Percentiles rank a stretch among this genome's conserved stretches.
Evolutionary conservation across 2,329 filamentous ascomycete species (phyloP).

Genomic region (Neonectria ditissima): DNA sequence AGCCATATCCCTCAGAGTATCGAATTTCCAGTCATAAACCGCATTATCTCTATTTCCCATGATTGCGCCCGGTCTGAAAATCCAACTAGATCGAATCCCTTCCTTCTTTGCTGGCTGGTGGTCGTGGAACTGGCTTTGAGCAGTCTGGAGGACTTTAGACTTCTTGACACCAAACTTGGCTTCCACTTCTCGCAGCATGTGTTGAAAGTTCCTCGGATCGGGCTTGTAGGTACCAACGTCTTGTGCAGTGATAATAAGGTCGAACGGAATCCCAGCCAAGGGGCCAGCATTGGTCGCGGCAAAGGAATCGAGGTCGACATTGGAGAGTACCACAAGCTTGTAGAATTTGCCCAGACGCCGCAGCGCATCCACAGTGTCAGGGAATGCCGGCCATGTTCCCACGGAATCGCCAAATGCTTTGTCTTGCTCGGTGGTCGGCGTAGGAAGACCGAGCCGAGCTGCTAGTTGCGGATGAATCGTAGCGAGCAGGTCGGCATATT

Average conservation of each 20-base stretch:
- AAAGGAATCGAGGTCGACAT: constrained; percentile 68
- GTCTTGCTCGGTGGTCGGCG: constrained; percentile 53
- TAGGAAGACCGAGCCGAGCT: constrained; percentile 53
- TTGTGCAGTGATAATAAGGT: constrained; percentile 75
- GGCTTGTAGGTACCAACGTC: constrained; percentile 81
- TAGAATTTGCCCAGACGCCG: constrained; percentile 61
- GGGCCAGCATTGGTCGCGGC: constrained; percentile 56
- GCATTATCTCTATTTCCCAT: constrained; percentile 57
- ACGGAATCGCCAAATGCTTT: constrained; percentile 64
- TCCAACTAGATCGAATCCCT: constrained; percentile 72
- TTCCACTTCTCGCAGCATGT: constrained; percentile 68
- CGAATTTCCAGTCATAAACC: constrained; percentile 67
- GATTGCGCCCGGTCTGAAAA: constrained; percentile 59
- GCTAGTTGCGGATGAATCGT: constrained; percentile 61
- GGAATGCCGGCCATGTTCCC: constrained; percentile 68
- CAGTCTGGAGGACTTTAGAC: constrained; percentile 70
- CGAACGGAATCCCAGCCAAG: constrained; percentile 64
- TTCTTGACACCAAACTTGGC: constrained; percentile 67
- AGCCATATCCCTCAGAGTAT: constrained; percentile 70
- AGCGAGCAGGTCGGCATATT: constrained; percentile 71
- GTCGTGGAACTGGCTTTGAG: constrained; percentile 78
- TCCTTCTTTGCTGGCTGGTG: constrained; percentile 72
- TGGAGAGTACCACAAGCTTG: constrained; percentile 69
- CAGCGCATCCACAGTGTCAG: constrained; percentile 69
- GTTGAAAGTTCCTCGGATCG: constrained; percentile 72